Conservation (phyloP, 495 filamentous ascomycete species). For the Pyrenula aspistea region DNA sequence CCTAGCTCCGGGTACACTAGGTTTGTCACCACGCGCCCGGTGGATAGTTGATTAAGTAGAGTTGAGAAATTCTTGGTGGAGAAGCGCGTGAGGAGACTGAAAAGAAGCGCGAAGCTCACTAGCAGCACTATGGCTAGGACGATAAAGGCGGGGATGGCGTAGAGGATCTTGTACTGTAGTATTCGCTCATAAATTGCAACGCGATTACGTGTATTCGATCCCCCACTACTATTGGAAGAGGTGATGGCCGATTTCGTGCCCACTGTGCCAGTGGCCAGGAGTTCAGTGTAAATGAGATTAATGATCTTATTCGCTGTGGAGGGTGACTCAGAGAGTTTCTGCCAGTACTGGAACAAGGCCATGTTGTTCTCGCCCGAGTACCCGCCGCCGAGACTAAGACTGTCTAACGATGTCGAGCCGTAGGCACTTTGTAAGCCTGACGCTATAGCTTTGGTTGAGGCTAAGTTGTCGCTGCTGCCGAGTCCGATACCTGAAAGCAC, state of each 20-base stretch:
- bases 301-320: constrained; percentile 13
- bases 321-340: constrained; percentile 12
- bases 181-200: constrained; percentile 12
- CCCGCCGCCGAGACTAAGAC: not conserved
- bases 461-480: not conserved
- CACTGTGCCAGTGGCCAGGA: constrained; percentile 19
- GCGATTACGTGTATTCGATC: not conserved
- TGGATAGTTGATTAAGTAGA: not conserved
- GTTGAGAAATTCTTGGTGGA: not conserved
- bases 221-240: not conserved
- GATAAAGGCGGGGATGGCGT: constrained; percentile 22
- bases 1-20: not conserved
- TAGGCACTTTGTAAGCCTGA: not conserved
- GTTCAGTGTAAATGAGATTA: constrained; percentile 30
- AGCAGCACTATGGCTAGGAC: constrained; percentile 3
- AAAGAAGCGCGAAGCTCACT: constrained; percentile 1
- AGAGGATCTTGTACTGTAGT: constrained; percentile 19
- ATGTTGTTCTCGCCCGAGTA: constrained; percentile 17
- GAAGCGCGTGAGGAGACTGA: not conserved
- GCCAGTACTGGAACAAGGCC: constrained; percentile 21
- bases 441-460: not conserved
- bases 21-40: not conserved
- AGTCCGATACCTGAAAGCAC: not conserved
- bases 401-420: not conserved
- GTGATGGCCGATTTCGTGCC: constrained; percentile 12